Conservation (phyloP, 805 yeast genomes). For the Zygosaccharomyces lentus region DNA sequence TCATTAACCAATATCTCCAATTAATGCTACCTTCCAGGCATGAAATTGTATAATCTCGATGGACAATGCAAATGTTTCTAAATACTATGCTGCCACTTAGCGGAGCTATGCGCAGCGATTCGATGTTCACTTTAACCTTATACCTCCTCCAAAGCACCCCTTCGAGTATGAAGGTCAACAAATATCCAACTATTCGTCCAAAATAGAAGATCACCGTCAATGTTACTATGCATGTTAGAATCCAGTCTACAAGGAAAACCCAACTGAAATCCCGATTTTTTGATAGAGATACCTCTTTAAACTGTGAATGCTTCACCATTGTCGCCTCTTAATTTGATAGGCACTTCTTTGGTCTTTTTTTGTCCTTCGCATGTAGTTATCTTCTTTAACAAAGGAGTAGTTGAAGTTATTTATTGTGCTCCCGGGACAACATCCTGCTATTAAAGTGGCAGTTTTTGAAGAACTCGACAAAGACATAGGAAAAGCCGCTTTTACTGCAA, state of each 20-base stretch:
- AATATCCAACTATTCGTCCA: constrained; percentile 62
- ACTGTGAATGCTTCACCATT: constrained; percentile 30
- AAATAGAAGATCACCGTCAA: constrained; percentile 69
- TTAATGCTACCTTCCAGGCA: constrained; percentile 70
- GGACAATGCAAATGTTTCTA: constrained; percentile 67
- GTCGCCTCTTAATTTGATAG: constrained; percentile 1
- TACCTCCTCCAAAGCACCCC: constrained; percentile 60
- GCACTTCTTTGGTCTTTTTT: constrained; percentile 1
- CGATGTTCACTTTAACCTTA: constrained; percentile 57
- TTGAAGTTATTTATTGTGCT: not conserved
- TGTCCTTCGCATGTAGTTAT: not conserved
- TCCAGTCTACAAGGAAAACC: constrained; percentile 86
- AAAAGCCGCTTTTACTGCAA: not conserved
- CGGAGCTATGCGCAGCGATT: constrained; percentile 70
- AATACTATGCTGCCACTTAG: constrained; percentile 80
- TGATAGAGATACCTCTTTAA: constrained; percentile 33
- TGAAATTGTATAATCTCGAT: constrained; percentile 68
- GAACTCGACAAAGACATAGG: not conserved
- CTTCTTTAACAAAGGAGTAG: constrained; percentile 1
- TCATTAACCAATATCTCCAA: constrained; percentile 85
- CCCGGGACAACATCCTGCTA: not conserved
- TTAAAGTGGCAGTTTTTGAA: not conserved
- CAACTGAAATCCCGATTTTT: constrained; percentile 41
- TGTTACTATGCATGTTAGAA: constrained; percentile 57
- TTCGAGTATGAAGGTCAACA: constrained; percentile 48